Evolutionary conservation across 495 filamentous ascomycete genomes (phyloP).

Genomic region (Talaromyces adpressus): DNA sequence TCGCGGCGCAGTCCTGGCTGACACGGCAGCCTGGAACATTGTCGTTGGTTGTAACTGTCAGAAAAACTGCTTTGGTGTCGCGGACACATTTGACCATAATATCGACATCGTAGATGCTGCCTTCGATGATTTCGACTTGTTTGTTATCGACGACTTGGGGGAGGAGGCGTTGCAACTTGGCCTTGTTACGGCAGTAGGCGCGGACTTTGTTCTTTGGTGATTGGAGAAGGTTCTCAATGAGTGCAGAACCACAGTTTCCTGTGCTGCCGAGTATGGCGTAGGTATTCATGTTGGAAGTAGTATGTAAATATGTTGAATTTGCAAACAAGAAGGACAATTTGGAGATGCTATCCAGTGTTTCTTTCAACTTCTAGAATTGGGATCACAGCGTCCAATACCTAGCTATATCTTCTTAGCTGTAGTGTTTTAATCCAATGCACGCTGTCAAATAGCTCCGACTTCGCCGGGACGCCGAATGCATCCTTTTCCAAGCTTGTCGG

Average conservation of each 20-base stretch:
- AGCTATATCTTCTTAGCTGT: too few species aligned
- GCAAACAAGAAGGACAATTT: too few species aligned
- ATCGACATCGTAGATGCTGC: slow-evolving; percentile 25
- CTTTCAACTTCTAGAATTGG: too few species aligned
- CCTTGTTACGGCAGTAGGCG: slow-evolving; percentile 29
- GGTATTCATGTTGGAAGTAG: neutral
- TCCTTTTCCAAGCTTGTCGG: too few species aligned
- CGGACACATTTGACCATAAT: slow-evolving; percentile 25
- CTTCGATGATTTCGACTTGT: slow-evolving; percentile 27
- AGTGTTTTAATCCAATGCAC: too few species aligned
- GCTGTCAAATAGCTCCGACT: too few species aligned
- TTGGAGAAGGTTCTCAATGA: slow-evolving; percentile 30
- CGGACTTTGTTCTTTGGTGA: slow-evolving; percentile 17
- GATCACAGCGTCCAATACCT: too few species aligned
- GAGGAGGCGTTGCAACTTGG: slow-evolving; percentile 25
- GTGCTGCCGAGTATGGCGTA: slow-evolving; percentile 22
- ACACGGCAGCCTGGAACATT: slow-evolving; percentile 29
- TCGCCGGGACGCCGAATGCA: too few species aligned
- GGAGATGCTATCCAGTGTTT: too few species aligned
- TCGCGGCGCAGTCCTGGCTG: slow-evolving; percentile 21
- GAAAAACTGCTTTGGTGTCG: slow-evolving; percentile 25
- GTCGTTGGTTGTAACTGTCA: slow-evolving; percentile 25
- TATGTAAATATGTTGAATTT: too few species aligned
- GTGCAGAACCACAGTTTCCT: slow-evolving; percentile 16
- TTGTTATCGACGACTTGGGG: slow-evolving; percentile 18